Base-by-base conservation (phyloP, 768 basidiomycete species). In the Lentinula aciculospora region DNA sequence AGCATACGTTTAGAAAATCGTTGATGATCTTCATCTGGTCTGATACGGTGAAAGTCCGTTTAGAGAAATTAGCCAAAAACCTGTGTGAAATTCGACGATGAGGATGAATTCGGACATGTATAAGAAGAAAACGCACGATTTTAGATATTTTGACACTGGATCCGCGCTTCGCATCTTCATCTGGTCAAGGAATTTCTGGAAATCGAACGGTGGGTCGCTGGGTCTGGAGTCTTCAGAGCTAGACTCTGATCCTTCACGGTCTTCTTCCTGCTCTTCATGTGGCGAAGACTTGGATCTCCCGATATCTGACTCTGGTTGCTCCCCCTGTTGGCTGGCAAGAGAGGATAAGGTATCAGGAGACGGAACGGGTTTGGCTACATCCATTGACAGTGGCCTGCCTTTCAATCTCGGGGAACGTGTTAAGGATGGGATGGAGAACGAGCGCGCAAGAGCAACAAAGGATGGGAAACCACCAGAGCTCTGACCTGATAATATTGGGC, bases 11-110 rank as follows among this genome's bases (percentile, higher is more conserved):
- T 39, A 98, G 75, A 66, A 98, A 99, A 65, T 98, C 95, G 65
- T 91, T 88, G 66, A 99, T 94, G 56, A 98, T 83, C 72, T 92
- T 96, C 59, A 97, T 85, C 68, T 98, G 96, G 66, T 98, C 97
- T 59, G 83, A 84, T 28, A 96, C 89, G 2, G 92, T 89, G 68
- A 95, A 96, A 2, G 92, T 88, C 60, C 90, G 81, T 72, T 95
- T 97, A 23, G 92, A 76, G 64, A 98, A 98, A 64, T 95, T 96
- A 68, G 88, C 91, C 67, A 98, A 69, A 67, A 98, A 98, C 42
- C 95, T 98, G 66, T 4, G 15, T 12, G 15, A 39, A 55, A 40
- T 34, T 21, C 13, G 15, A 32, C 53, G 37, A 37, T n/a, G 13
- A 51, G 13, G 17, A 53, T 25, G 25, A 51, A 3, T 13, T n/a